phyloP scores from a whole-genome alignment of 1,284 basidiomycete genomes.

The Trichosporon sp. region DNA sequence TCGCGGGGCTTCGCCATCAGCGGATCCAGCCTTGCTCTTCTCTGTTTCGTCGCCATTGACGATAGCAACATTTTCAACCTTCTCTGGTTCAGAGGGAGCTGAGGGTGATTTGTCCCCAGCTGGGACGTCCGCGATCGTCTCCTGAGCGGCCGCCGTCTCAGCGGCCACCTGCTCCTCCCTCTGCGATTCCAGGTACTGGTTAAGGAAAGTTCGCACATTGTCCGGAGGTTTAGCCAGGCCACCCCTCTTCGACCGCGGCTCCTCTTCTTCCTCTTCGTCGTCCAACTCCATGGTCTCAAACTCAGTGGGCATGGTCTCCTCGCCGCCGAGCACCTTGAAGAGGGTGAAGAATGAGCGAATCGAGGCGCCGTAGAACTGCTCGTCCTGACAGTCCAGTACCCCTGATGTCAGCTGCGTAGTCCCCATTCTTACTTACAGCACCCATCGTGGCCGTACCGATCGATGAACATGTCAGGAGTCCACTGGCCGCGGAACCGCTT shows the following conservation, averaged over 20 bases:
- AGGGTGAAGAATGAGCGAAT: conserved; percentile 73
- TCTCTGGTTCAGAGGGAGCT: neutral
- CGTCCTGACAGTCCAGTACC: conserved; percentile 73
- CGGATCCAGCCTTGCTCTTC: neutral
- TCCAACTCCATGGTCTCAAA: neutral
- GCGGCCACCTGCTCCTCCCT: neutral
- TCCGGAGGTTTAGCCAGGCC: neutral
- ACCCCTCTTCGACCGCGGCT: neutral
- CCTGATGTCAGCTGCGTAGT: conserved; percentile 36
- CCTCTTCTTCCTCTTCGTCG: neutral
- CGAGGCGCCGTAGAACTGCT: conserved; percentile 59
- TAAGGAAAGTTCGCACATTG: neutral
- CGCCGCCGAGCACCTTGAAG: conserved; percentile 62
- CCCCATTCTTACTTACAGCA: conserved; percentile 53
- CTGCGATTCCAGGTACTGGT: neutral
- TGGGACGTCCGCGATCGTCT: neutral
- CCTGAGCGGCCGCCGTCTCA: neutral
- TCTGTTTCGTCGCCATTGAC: neutral
- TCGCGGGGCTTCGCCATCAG: neutral
- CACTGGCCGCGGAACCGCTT: conserved; percentile 64
- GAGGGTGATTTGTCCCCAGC: neutral
- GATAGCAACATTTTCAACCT: neutral
- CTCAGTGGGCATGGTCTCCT: neutral
- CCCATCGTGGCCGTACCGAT: conserved; percentile 61
- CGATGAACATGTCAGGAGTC: conserved; percentile 75